Conservation (phyloP, 176 grass and related monocot species). For the Musa acuminata region DNA sequence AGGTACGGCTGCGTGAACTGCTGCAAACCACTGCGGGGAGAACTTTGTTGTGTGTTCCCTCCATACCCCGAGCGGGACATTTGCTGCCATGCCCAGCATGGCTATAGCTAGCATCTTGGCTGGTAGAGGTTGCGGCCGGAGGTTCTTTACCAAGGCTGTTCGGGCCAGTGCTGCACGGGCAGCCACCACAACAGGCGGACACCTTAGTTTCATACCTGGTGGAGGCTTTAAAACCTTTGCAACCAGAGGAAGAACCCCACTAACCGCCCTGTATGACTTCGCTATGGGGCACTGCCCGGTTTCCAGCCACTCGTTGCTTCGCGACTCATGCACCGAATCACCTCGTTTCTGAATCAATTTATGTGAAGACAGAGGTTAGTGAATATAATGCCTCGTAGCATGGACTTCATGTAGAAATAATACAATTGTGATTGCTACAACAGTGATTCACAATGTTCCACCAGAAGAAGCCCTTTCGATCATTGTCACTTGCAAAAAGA, state of each 20-base stretch:
- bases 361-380: slow-evolving; percentile 1
- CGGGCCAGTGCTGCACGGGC: slow-evolving; percentile 54
- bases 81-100: slow-evolving; percentile 63
- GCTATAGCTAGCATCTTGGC: slow-evolving; percentile 66
- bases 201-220: slow-evolving; percentile 53
- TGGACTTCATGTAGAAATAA: too few relatives aligned
- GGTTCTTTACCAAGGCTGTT: slow-evolving; percentile 1
- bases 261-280: slow-evolving; percentile 35
- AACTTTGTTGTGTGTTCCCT: slow-evolving; percentile 75
- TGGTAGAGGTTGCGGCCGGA: slow-evolving; percentile 32
- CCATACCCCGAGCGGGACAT: slow-evolving; percentile 82
- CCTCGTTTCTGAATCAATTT: slow-evolving; percentile 41
- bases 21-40: slow-evolving; percentile 55
- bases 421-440: too few relatives aligned
- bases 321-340: slow-evolving; percentile 45
- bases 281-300: slow-evolving; percentile 67
- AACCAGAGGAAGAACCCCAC: slow-evolving; percentile 54
- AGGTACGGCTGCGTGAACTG: slow-evolving; percentile 65
- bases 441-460: too few relatives aligned
- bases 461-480: too few relatives aligned
- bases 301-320: slow-evolving; percentile 71
- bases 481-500: too few relatives aligned
- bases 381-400: too few relatives aligned
- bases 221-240: slow-evolving; percentile 59
- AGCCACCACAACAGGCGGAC: slow-evolving; percentile 56